Base-by-base conservation (phyloP, 148 eudicot genomes). In the Vaccinium macrocarpon region DNA sequence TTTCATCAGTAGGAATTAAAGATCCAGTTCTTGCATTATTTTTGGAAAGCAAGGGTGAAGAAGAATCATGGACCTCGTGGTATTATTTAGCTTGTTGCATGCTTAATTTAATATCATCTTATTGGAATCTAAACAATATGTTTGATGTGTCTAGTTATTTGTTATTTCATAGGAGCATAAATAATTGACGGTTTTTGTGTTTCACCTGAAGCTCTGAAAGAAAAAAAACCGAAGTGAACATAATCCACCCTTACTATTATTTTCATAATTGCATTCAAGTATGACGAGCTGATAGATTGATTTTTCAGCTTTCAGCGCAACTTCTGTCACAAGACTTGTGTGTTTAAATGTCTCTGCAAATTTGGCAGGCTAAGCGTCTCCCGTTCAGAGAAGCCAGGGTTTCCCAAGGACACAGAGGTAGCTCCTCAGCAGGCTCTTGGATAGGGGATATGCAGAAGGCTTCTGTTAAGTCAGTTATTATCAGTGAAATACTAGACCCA, bases 371-470 rank as follows among this genome's bases (percentile, higher is more conserved):
- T 55, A 91, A 91, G 85, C 93, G 93, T 70, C 91, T 91, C 46
- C 93, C 93, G 15, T 89, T 71, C 76, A 87, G 87, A 76, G 89
- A 87, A 81, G 82, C 88, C 59, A 85, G 56, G 84, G 86, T 62
- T 62, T 80, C 88, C 59, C 90, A 87, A 66, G 85, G 82, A 74
- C 89, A 87, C 82, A 88, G 90, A 70, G 87, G 86, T 82, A 89
- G 90, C 89, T 88, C 86, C 84, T 88, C 93, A 62, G 90, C 84
- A 81, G 93, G 93, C 49, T 91, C 93, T 23, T 91, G 91, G 93
- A 91, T 89, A 16, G 91, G 91, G 80, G 93, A 91, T 85, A 91
- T 91, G 93, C 93, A 91, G 87, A 87, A 91, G 86, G 93, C 93
- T 84, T 91, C 93, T 2, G 89, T 87, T 79, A 88, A 88, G 38